These are phyloP conservation scores for Suzukiozyma palmioleophila DNA, from an alignment of 1,139 yeast species.

Conservation along the genomic window DNA sequence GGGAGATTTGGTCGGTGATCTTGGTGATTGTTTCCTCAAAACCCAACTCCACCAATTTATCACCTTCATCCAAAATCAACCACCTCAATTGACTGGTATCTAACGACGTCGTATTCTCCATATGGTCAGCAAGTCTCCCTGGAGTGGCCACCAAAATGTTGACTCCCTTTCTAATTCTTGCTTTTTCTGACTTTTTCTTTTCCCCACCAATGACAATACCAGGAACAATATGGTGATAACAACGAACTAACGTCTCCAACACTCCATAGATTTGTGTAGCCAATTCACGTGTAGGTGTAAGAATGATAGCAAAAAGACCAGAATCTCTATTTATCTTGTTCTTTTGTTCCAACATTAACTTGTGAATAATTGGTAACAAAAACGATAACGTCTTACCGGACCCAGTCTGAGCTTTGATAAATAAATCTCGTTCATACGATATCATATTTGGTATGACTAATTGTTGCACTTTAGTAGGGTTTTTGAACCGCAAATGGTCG, in stretches of 20 bases:
- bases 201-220: slow-evolving; percentile 95
- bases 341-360: slow-evolving; percentile 51
- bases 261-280: slow-evolving; percentile 90
- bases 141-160: slow-evolving; percentile 90
- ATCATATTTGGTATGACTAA: slow-evolving; percentile 72
- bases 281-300: slow-evolving; percentile 92
- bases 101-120: slow-evolving; percentile 74
- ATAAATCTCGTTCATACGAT: slow-evolving; percentile 56
- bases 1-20: slow-evolving; percentile 58
- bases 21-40: slow-evolving; percentile 88
- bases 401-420: slow-evolving; percentile 93
- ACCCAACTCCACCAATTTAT: slow-evolving; percentile 88
- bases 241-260: slow-evolving; percentile 61
- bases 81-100: slow-evolving; percentile 73
- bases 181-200: slow-evolving; percentile 88
- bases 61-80: slow-evolving; percentile 92
- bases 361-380: slow-evolving; percentile 73
- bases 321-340: slow-evolving; percentile 58
- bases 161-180: slow-evolving; percentile 83
- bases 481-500: slow-evolving; percentile 52
- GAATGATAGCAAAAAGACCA: slow-evolving; percentile 82
- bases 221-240: slow-evolving; percentile 82
- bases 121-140: slow-evolving; percentile 87
- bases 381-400: slow-evolving; percentile 92
- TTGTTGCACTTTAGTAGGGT: slow-evolving; percentile 86